Conservation (phyloP, 257 asterid species). For the Euphrasia confusa region DNA sequence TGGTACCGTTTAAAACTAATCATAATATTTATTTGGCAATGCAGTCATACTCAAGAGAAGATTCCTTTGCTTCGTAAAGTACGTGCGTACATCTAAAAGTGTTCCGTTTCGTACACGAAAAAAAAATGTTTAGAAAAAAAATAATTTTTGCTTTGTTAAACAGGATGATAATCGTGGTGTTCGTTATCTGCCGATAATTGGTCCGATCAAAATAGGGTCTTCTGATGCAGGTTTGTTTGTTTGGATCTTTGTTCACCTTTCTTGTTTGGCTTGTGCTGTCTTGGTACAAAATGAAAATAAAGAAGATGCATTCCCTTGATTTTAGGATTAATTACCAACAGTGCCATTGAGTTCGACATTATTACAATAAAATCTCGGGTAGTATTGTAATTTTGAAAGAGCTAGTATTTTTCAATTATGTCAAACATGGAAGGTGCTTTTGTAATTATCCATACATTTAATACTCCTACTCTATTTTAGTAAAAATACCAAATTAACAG, state of each 20-base stretch:
- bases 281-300: no score
- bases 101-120: neutral
- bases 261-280: no score
- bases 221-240: slow-evolving; percentile 9
- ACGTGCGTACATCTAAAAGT: neutral
- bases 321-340: no score
- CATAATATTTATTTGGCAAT: neutral
- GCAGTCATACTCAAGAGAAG: slow-evolving; percentile 9
- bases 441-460: no score
- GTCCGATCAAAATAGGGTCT: neutral
- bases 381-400: no score
- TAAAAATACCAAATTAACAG: no score
- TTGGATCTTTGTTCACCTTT: neutral
- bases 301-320: no score
- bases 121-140: neutral
- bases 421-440: no score
- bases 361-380: no score
- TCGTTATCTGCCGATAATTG: neutral
- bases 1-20: slow-evolving; percentile 4
- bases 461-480: no score
- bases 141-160: neutral
- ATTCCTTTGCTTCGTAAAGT: slow-evolving; percentile 2
- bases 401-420: no score
- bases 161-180: slow-evolving; percentile 16
- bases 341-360: no score